Base-by-base conservation (phyloP, 768 basidiomycete genomes). In the Mycena floridula region DNA sequence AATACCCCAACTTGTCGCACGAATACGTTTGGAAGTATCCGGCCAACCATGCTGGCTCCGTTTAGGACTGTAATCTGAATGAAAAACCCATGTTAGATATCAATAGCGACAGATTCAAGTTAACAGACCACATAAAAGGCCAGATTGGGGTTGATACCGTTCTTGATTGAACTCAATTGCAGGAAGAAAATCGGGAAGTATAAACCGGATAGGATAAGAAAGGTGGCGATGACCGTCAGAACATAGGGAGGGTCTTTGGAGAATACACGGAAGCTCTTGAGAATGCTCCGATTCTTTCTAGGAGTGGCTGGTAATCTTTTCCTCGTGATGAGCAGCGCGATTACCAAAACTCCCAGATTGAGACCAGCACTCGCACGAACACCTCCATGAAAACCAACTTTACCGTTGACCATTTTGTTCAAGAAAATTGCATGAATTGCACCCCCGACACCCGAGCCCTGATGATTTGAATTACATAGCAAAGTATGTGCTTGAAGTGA, bases 401-500 rank as follows among this genome's bases (percentile, higher is more conserved):
- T 51, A 3, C 71, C 69, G 44, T 73, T 59, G 46, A 74, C 70
- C 47, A 69, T 59, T 28, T 70, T 65, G 54, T 85, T 84, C 18
- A 86, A 63, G 65, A 82, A 71, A 51, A 82, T 79, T 2, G 80
- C 77, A 46, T 81, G 79, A 7, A 84, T 53, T 20, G 76, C 67
- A 9, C 77, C 80, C 3, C 83, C 82, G 12, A 80, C 55, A 15
- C 74, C 77, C n/a, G 79, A 69, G 5, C 71, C 69, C 68, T 72
- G 47, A 42, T 48, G 27, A 15, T 25, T 43, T 68, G 62, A 50
- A 47, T 40, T 18, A 16, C n/a, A 42, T 35, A 13, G 47, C 42
- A 37, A 61, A 46, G 53, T n/a, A 53, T 24, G 4, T 40, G 36
- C 6, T 49, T 35, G 39, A 51, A 50, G 23, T 35, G 25, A 52